Percentiles rank a stretch among this genome's conserved stretches.
Conservation (phyloP, 208 protist genomes). For the Novymonas esmeraldas region DNA sequence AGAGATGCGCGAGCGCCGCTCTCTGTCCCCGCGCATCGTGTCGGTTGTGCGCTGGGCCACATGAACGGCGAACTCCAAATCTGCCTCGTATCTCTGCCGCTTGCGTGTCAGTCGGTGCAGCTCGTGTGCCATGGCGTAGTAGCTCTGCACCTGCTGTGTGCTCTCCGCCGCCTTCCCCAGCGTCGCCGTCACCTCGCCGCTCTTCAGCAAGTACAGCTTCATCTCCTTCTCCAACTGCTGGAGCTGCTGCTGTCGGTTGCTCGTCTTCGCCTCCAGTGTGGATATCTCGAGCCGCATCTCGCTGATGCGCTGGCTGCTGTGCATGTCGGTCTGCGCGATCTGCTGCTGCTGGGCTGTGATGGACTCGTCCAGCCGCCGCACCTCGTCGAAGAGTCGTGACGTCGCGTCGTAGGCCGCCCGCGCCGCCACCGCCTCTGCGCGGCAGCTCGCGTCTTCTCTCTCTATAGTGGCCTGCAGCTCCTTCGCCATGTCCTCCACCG, state of each 20-base stretch:
- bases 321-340: constrained; percentile 57
- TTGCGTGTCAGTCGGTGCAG: constrained; percentile 51
- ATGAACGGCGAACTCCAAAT: constrained; percentile 64
- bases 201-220: constrained; percentile 51
- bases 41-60: constrained; percentile 66
- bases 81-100: constrained; percentile 57
- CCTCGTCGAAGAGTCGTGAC: constrained; percentile 46
- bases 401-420: constrained; percentile 46
- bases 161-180: constrained; percentile 64
- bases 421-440: constrained; percentile 44
- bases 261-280: constrained; percentile 56
- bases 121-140: constrained; percentile 40
- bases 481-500: constrained; percentile 43
- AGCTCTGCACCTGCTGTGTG: constrained; percentile 42
- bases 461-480: constrained; percentile 51
- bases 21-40: constrained; percentile 51
- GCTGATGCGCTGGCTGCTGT: constrained; percentile 60
- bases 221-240: constrained; percentile 63
- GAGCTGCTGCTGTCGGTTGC: constrained; percentile 59
- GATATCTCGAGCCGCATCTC: constrained; percentile 80
- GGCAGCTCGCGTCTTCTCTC: constrained; percentile 34
- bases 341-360: constrained; percentile 56
- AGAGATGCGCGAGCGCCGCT: constrained; percentile 67
- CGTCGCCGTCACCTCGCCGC: constrained; percentile 46
- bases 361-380: constrained; percentile 63